These are phyloP conservation scores for Lecanoromycetidae sp. DNA, from an alignment of 2,329 filamentous ascomycete genomes.

Conservation along the genomic window DNA sequence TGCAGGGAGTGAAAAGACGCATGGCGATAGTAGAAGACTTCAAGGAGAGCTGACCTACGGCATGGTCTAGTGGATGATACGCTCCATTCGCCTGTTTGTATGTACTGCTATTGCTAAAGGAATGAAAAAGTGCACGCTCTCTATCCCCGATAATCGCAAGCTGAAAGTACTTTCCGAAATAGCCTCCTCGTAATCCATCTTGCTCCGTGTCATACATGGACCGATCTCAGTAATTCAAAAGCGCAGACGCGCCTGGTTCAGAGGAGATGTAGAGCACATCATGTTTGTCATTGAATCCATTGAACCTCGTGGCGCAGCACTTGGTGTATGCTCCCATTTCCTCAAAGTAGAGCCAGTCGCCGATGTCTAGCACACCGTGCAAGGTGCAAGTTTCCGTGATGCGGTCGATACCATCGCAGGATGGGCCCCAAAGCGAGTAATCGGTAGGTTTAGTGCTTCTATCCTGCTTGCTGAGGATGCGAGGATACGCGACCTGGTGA, in stretches of 20 bases:
- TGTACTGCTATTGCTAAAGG: too few species aligned
- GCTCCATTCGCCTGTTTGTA: too few species aligned
- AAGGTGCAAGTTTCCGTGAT: constrained; percentile 75
- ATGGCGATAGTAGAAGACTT: too few species aligned
- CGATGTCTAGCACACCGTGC: constrained; percentile 66
- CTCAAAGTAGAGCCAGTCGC: constrained; percentile 98
- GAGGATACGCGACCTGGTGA: constrained; percentile 81
- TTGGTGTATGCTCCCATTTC: constrained; percentile 98
- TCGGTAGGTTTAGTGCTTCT: constrained; percentile 38
- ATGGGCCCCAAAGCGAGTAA: constrained; percentile 97
- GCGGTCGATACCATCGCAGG: constrained; percentile 94
- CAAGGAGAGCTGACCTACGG: too few species aligned
- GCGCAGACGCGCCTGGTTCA: constrained; percentile 70
- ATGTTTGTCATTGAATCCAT: constrained; percentile 86
- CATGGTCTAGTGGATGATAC: too few species aligned
- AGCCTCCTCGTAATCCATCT: too few species aligned
- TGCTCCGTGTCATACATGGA: neutral
- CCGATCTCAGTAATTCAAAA: constrained; percentile 41
- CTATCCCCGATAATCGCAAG: too few species aligned
- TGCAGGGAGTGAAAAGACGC: too few species aligned
- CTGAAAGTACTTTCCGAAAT: too few species aligned
- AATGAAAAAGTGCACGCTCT: too few species aligned
- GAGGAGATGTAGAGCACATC: constrained; percentile 91
- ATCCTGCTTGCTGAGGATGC: constrained; percentile 47
- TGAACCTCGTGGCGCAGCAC: constrained; percentile 95